Evolutionary conservation across 768 basidiomycete species (phyloP).

Genomic region (Suillus clintonianus): DNA sequence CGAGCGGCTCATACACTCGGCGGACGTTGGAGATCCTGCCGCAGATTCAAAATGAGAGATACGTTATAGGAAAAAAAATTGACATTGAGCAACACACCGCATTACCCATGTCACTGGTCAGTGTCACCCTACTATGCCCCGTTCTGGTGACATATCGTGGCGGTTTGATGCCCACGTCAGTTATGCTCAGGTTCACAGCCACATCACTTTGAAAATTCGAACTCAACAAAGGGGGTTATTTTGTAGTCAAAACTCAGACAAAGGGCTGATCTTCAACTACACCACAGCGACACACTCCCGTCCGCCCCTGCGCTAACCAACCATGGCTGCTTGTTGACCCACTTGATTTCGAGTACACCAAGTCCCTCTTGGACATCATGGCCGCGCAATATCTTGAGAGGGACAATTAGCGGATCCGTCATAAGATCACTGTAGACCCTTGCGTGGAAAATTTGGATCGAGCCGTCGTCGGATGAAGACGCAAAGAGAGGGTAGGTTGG

Average conservation of each 20-base stretch:
- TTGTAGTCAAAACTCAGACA: conserved; percentile 29
- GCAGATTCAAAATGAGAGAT: not conserved
- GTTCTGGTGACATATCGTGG: not conserved
- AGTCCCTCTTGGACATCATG: conserved; percentile 83
- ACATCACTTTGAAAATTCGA: not conserved
- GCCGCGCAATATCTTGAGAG: conserved; percentile 94
- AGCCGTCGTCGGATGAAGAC: conserved; percentile 95
- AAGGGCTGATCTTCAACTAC: conserved; percentile 51
- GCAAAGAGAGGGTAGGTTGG: conserved; percentile 95
- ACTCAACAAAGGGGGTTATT: conserved; percentile 10
- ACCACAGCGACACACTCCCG: conserved; percentile 87
- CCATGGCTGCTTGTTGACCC: conserved; percentile 92
- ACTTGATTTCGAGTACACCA: conserved; percentile 88
- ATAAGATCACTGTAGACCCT: conserved; percentile 93
- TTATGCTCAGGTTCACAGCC: not conserved
- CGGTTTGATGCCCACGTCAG: not conserved
- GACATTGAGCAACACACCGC: not conserved
- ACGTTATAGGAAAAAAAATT: not conserved
- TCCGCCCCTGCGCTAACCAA: conserved; percentile 91
- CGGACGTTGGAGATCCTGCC: not conserved
- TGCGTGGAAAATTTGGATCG: conserved; percentile 95
- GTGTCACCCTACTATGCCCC: not conserved
- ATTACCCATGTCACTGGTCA: not conserved
- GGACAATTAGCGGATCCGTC: conserved; percentile 97
- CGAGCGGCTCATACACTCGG: not conserved